phyloP scores from a whole-genome alignment of 2,329 filamentous ascomycete species.

The Botrytis fragariae region DNA sequence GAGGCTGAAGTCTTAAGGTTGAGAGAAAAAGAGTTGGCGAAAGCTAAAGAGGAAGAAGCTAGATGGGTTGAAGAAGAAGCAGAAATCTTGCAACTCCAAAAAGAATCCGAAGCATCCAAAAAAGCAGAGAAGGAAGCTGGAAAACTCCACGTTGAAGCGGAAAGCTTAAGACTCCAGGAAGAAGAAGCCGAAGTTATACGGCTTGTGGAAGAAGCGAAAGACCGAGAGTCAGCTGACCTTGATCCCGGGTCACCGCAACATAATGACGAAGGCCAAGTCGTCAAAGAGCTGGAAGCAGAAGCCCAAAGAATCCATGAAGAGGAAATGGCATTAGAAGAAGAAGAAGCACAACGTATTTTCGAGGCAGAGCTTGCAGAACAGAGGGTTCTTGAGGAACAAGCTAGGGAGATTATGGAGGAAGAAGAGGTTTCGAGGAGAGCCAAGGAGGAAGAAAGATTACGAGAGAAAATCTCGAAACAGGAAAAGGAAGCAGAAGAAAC shows the following conservation, averaged over 20 bases:
- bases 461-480: slow-evolving; percentile 48
- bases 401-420: slow-evolving; percentile 42
- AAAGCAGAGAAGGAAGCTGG: neutral
- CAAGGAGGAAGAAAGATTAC: slow-evolving; percentile 41
- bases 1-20: neutral
- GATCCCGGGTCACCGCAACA: neutral
- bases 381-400: slow-evolving; percentile 50
- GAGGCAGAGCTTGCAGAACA: slow-evolving; percentile 14
- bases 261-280: neutral
- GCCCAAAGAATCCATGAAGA: slow-evolving; percentile 10
- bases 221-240: neutral
- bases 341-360: slow-evolving; percentile 18
- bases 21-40: neutral
- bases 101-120: neutral
- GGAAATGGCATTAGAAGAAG: slow-evolving; percentile 34
- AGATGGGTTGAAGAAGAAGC: slow-evolving; percentile 1
- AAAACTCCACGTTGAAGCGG: neutral
- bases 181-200: neutral
- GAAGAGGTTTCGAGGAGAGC: slow-evolving; percentile 44
- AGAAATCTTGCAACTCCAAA: neutral
- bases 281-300: slow-evolving; percentile 9
- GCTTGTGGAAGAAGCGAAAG: neutral
- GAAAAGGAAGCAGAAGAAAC: slow-evolving; percentile 45
- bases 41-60: neutral
- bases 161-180: neutral